Evolutionary conservation across 129 eudicot species (phyloP).

Genomic region (Flaveria brownii): DNA sequence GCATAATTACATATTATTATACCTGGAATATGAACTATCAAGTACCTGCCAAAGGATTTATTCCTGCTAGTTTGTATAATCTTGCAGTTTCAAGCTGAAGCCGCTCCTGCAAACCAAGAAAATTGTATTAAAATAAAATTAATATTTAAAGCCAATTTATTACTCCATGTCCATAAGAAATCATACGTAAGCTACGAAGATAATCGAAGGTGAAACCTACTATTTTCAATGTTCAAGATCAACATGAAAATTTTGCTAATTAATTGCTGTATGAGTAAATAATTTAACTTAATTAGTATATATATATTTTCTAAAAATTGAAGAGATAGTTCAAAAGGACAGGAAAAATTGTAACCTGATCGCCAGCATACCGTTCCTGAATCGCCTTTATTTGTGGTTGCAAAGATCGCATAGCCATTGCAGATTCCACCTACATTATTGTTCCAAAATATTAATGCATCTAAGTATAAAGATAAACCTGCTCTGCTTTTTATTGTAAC

Average conservation of each 20-base stretch:
- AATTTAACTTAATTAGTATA: background rate
- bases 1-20: background rate
- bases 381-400: conserved; percentile 97
- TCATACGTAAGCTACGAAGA: background rate
- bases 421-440: conserved; percentile 81
- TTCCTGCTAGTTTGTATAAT: conserved; percentile 87
- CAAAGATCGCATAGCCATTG: conserved; percentile 96
- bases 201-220: background rate
- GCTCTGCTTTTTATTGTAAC: no score
- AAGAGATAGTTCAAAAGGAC: background rate
- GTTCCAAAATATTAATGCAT: background rate
- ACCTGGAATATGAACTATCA: background rate
- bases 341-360: conserved; percentile 69
- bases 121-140: background rate
- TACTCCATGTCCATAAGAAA: background rate
- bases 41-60: conserved; percentile 93
- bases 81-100: conserved; percentile 97
- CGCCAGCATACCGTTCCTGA: conserved; percentile 94
- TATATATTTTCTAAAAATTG: background rate
- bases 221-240: background rate
- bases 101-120: conserved; percentile 61
- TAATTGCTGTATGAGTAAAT: background rate
- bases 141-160: background rate
- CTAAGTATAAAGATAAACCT: background rate
- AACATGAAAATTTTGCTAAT: background rate